These are phyloP conservation scores for Flaveria brownii DNA, from an alignment of 129 eudicot species.

Conservation along the genomic window DNA sequence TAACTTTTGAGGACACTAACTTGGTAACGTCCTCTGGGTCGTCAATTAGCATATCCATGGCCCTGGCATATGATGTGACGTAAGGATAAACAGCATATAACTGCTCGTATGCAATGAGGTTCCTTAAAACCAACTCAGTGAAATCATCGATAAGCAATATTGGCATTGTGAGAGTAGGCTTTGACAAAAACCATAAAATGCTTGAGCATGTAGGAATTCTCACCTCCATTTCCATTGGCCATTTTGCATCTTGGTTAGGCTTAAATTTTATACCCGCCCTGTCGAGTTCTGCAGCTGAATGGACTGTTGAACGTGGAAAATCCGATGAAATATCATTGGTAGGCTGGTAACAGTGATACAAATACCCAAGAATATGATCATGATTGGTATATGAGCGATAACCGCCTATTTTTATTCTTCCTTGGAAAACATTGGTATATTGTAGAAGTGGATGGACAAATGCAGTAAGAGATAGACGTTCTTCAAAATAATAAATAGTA, in stretches of 20 bases:
- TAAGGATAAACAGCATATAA: not conserved
- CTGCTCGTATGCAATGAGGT: conserved; percentile 25
- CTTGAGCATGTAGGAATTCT: not conserved
- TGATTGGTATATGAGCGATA: not conserved
- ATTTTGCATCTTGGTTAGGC: not conserved
- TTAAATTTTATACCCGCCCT: not conserved
- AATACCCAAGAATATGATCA: not conserved
- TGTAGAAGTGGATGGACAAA: not conserved
- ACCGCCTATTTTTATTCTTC: not conserved
- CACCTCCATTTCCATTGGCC: not conserved
- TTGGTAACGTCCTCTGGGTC: not conserved
- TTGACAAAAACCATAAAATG: not conserved
- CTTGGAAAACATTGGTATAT: not conserved
- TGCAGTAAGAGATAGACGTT: not conserved
- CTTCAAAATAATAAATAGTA: not conserved
- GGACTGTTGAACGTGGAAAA: too few relatives aligned
- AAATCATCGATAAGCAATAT: not conserved
- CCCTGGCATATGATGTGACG: conserved; percentile 20
- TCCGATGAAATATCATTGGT: not conserved
- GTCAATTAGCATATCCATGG: conserved; percentile 8
- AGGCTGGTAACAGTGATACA: not conserved
- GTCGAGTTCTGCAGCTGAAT: not conserved
- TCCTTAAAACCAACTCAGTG: conserved; percentile 22
- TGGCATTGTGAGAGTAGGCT: conserved; percentile 2
- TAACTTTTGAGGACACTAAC: not conserved